phyloP scores from a whole-genome alignment of 1,284 basidiomycete species.

The Ganoderma leucocontextum region DNA sequence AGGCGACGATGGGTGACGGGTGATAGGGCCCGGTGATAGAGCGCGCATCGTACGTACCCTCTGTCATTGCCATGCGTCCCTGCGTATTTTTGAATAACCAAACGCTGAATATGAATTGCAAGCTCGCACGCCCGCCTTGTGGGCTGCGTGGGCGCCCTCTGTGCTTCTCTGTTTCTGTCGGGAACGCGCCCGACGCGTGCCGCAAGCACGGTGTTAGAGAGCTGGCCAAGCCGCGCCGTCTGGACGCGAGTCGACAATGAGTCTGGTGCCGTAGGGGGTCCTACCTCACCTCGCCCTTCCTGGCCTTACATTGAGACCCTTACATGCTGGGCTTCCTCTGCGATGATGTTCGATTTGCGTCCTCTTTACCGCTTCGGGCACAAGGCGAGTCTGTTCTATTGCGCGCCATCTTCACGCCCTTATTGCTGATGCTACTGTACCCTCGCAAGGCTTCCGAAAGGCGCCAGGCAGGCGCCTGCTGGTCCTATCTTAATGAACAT shows the following conservation, averaged over 20 bases:
- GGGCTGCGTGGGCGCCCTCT: background rate
- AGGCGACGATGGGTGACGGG: background rate
- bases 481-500: background rate
- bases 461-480: background rate
- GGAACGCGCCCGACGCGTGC: constrained; percentile 4
- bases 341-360: background rate
- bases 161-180: background rate
- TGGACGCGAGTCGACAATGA: background rate
- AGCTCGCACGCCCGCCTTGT: background rate
- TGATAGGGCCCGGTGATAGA: background rate
- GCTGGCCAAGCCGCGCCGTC: constrained; percentile 3
- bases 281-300: background rate
- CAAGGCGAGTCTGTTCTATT: background rate
- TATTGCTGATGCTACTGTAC: background rate
- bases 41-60: background rate
- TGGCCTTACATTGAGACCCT: background rate
- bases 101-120: constrained; percentile 19
- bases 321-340: background rate
- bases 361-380: constrained; percentile 7
- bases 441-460: background rate
- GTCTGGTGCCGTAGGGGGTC: background rate
- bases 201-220: constrained; percentile 12
- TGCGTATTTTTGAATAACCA: constrained; percentile 12
- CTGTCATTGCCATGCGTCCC: no score
- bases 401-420: background rate